Evolutionary conservation across 1,284 basidiomycete genomes (phyloP).

Genomic region (Sparassis latifolia): DNA sequence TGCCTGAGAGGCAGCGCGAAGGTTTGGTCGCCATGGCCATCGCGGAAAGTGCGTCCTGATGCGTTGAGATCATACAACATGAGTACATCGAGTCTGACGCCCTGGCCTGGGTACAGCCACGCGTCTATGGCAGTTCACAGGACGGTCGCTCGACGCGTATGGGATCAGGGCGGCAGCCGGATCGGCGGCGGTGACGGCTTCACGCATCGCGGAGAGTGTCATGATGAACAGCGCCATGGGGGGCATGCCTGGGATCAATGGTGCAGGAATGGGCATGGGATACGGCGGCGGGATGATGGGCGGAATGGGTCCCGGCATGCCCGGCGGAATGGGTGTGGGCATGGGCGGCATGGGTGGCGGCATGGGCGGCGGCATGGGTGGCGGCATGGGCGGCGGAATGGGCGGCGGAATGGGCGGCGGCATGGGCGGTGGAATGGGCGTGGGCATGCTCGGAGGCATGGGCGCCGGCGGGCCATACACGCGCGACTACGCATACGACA

Average conservation of each 20-base stretch:
- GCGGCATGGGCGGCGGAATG: background rate
- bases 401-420: background rate
- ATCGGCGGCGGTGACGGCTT: constrained; percentile 7
- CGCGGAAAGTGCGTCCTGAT: constrained; percentile 43
- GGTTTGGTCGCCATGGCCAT: constrained; percentile 55
- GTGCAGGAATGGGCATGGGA: no score
- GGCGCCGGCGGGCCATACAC: background rate
- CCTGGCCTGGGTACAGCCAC: constrained; percentile 1
- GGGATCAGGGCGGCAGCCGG: constrained; percentile 5
- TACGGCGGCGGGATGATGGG: background rate
- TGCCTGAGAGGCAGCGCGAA: constrained; percentile 50
- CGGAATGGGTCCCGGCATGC: background rate
- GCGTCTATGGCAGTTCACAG: constrained; percentile 8
- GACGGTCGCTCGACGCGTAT: constrained; percentile 5
- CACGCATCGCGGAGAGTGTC: constrained; percentile 2
- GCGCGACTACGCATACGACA: background rate
- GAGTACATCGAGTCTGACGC: constrained; percentile 2
- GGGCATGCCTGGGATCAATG: no score
- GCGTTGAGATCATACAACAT: background rate
- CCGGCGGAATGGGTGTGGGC: background rate
- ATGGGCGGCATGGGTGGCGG: background rate
- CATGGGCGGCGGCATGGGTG: background rate
- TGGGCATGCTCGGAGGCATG: background rate
- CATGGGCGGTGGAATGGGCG: background rate
- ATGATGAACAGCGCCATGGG: background rate